phyloP scores from a whole-genome alignment of 2,329 filamentous ascomycete genomes.

The Xylariaceae sp. region DNA sequence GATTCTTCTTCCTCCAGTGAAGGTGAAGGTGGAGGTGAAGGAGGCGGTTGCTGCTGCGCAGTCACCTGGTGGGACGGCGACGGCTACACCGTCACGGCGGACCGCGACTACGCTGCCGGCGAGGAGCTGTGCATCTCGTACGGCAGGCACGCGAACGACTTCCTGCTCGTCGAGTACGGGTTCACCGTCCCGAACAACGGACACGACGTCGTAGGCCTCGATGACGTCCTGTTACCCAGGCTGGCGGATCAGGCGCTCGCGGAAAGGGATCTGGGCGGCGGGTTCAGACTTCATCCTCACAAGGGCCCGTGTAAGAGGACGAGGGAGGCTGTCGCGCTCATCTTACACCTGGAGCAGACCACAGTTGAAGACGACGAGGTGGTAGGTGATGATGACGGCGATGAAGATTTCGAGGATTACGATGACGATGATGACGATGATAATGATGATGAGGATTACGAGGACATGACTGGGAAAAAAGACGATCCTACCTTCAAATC shows the following conservation, averaged over 20 bases:
- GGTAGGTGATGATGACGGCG: neutral
- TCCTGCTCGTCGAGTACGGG: neutral
- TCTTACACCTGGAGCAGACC: neutral
- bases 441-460: too few species aligned
- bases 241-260: neutral
- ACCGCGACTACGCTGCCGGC: neutral
- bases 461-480: too few species aligned
- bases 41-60: neutral
- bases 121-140: neutral
- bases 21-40: too few species aligned
- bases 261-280: neutral
- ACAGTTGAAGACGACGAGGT: neutral
- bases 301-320: neutral
- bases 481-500: too few species aligned
- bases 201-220: neutral
- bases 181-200: neutral
- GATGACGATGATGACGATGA: too few species aligned
- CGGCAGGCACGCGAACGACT: neutral
- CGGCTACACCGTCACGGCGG: neutral
- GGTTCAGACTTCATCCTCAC: neutral
- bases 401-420: too few species aligned
- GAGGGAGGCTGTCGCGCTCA: neutral
- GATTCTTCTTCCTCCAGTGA: too few species aligned
- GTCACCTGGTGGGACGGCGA: neutral
- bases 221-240: neutral